These are phyloP conservation scores for Ambrosiella xylebori DNA, from an alignment of 2,329 filamentous ascomycete genomes.

Conservation along the genomic window DNA sequence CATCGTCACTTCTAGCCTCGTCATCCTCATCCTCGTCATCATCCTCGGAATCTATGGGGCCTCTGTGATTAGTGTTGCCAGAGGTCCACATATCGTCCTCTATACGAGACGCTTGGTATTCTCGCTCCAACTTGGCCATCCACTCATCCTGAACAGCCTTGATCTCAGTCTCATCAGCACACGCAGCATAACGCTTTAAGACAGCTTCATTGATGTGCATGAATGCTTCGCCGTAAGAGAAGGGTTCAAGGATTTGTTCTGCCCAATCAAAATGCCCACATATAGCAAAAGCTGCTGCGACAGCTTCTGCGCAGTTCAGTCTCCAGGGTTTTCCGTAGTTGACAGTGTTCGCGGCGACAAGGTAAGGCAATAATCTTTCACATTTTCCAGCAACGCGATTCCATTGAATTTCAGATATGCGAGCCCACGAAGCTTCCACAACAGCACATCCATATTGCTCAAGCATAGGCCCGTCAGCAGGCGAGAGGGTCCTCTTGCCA, in stretches of 20 bases:
- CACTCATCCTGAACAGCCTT: conserved; percentile 75
- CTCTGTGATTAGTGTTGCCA: conserved; percentile 66
- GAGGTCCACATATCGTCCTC: conserved; percentile 73
- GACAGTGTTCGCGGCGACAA: conserved; percentile 89
- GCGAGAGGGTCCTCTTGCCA: conserved; percentile 68
- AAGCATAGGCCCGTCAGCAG: conserved; percentile 64
- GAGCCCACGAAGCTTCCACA: conserved; percentile 93
- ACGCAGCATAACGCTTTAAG: conserved; percentile 70
- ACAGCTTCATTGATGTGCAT: conserved; percentile 76
- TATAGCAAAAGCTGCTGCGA: conserved; percentile 84
- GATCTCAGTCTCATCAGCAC: conserved; percentile 61
- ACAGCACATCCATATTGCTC: conserved; percentile 86
- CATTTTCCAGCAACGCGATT: conserved; percentile 81
- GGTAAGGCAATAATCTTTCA: conserved; percentile 77
- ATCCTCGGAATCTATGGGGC: conserved; percentile 32
- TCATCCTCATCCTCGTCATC: conserved; percentile 30
- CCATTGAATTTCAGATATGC: conserved; percentile 83
- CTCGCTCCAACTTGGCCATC: conserved; percentile 76
- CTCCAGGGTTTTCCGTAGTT: conserved; percentile 96
- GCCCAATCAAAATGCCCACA: conserved; percentile 89
- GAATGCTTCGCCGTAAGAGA: conserved; percentile 78
- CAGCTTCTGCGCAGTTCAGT: conserved; percentile 85
- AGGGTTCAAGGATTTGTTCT: conserved; percentile 61
- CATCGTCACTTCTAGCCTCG: conserved; percentile 27
- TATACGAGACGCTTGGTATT: conserved; percentile 66